Conservation (phyloP, 495 filamentous ascomycete genomes). For the Aspergillus sparsus region DNA sequence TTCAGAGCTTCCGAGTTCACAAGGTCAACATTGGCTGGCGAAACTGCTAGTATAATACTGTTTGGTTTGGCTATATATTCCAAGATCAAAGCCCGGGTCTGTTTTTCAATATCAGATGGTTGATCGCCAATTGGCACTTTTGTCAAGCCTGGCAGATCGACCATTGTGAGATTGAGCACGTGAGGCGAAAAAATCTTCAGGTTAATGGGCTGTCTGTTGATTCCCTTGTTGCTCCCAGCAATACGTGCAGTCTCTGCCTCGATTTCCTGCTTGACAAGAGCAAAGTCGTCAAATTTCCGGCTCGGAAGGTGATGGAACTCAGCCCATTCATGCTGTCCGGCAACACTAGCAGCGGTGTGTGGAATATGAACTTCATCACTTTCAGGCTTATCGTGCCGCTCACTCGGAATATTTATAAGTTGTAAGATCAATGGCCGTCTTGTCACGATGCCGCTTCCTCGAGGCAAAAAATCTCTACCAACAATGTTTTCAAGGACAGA, state of each 20-base stretch:
- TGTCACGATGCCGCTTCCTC: conserved; percentile 96
- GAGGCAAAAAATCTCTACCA: conserved; percentile 92
- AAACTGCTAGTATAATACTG: conserved; percentile 96
- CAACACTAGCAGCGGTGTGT: conserved; percentile 68
- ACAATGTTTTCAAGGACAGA: conserved; percentile 99
- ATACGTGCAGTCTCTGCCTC: conserved; percentile 95
- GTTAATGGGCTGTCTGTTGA: conserved; percentile 96
- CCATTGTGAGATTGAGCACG: conserved; percentile 93
- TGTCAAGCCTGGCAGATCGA: conserved; percentile 93
- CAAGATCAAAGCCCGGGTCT: conserved; percentile 92
- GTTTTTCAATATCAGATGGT: conserved; percentile 97
- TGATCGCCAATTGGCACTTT: conserved; percentile 99
- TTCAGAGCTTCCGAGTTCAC: conserved; percentile 99
- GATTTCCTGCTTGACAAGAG: conserved; percentile 91
- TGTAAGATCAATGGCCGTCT: conserved; percentile 92
- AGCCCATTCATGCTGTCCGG: conserved; percentile 82
- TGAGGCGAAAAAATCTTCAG: conserved; percentile 98
- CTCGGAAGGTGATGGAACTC: conserved; percentile 95
- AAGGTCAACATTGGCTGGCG: conserved; percentile 95
- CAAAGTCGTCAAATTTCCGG: conserved; percentile 88
- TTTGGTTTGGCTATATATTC: conserved; percentile 99
- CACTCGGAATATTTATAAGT: conserved; percentile 94
- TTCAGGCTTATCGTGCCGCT: conserved; percentile 67
- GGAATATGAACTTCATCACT: conserved; percentile 63
- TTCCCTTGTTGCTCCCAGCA: conserved; percentile 97